These are phyloP conservation scores for Aspergillus arachidicola DNA, from an alignment of 2,329 filamentous ascomycete genomes.

Conservation along the genomic window DNA sequence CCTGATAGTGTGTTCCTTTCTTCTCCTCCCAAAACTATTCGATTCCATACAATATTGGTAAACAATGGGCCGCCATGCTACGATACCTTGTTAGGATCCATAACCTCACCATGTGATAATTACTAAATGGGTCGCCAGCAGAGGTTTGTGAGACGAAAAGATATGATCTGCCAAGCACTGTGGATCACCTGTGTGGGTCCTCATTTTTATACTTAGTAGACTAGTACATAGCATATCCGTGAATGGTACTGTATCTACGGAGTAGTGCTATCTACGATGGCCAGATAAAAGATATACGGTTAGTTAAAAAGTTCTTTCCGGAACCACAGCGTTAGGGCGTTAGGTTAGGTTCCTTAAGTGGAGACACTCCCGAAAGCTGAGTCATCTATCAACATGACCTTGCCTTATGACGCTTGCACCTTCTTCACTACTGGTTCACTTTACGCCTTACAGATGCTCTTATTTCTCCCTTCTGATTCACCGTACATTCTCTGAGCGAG, in stretches of 20 bases:
- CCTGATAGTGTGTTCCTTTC: not conserved
- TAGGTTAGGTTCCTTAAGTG: not conserved
- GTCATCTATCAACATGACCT: slow-evolving; percentile 40
- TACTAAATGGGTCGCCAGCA: not conserved
- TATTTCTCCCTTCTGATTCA: not conserved
- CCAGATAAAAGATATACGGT: not conserved
- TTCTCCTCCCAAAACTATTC: not conserved
- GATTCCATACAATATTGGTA: not conserved
- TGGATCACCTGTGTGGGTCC: not conserved
- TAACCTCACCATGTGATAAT: not conserved
- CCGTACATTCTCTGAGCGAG: not conserved
- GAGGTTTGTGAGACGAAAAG: not conserved
- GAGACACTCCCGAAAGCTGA: slow-evolving; percentile 27
- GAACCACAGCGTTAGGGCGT: not conserved
- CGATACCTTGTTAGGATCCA: not conserved
- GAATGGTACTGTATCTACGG: not conserved
- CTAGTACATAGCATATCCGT: not conserved
- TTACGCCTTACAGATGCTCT: not conserved
- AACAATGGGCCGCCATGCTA: not conserved
- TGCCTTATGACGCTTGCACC: slow-evolving; percentile 40
- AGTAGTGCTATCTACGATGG: too few relatives aligned
- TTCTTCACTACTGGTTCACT: slow-evolving; percentile 4
- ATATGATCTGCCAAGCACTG: not conserved
- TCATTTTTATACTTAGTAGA: not conserved
- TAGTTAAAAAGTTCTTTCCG: not conserved